Evolutionary conservation across 2,329 filamentous ascomycete genomes (phyloP).

Genomic region (Aspergillus neotritici): DNA sequence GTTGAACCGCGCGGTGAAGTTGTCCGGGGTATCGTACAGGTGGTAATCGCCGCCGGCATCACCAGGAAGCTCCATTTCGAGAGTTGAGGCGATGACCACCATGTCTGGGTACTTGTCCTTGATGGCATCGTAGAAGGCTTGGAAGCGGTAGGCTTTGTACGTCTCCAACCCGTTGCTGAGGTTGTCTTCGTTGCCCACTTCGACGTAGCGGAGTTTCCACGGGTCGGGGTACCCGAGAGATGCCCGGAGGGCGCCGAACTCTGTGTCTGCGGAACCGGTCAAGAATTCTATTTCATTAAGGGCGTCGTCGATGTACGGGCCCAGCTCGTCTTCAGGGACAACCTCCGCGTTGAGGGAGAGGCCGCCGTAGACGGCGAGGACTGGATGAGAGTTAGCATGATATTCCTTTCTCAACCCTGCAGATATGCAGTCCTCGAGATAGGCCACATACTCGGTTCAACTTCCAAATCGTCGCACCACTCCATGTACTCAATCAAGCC

Average conservation of each 20-base stretch:
- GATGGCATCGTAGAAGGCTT: slow-evolving; percentile 56
- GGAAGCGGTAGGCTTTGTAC: slow-evolving; percentile 52
- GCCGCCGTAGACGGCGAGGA: slow-evolving; percentile 43
- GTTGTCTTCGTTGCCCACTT: slow-evolving; percentile 65
- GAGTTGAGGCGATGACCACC: slow-evolving; percentile 35
- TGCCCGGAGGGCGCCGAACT: slow-evolving; percentile 47
- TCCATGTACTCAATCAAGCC: slow-evolving; percentile 46
- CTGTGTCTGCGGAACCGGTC: slow-evolving; percentile 22
- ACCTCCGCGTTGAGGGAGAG: slow-evolving; percentile 38
- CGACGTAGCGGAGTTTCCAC: slow-evolving; percentile 56
- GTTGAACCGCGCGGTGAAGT: slow-evolving; percentile 46
- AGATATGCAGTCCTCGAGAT: neutral
- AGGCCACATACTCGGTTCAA: slow-evolving; percentile 30
- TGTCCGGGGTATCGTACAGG: slow-evolving; percentile 48
- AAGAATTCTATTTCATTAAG: slow-evolving; percentile 31
- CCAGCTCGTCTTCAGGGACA: slow-evolving; percentile 33
- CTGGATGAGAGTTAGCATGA: slow-evolving; percentile 6
- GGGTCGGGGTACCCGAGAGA: slow-evolving; percentile 57
- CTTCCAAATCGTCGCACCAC: slow-evolving; percentile 43
- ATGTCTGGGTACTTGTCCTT: slow-evolving; percentile 52
- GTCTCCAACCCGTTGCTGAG: slow-evolving; percentile 49
- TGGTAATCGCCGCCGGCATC: slow-evolving; percentile 39
- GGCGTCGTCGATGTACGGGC: slow-evolving; percentile 30
- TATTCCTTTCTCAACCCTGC: too few relatives aligned
- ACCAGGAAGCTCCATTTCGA: slow-evolving; percentile 22